Evolutionary conservation across 129 eudicot genomes (phyloP).

Genomic region (Flaveria robusta): DNA sequence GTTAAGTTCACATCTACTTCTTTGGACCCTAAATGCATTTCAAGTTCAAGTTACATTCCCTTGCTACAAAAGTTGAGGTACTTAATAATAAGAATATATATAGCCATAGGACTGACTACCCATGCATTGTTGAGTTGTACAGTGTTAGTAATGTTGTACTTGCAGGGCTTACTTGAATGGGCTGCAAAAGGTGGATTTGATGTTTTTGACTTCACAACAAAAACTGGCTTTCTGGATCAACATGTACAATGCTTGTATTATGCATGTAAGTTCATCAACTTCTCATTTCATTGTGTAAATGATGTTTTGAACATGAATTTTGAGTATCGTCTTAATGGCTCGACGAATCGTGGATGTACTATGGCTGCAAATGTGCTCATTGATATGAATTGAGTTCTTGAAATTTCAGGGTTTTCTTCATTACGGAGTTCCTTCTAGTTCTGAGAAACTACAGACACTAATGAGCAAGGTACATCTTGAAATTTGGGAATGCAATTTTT

Average conservation of each 20-base stretch:
- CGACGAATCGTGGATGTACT: neutral
- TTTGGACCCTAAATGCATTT: constrained; percentile 85
- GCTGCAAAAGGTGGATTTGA: constrained; percentile 85
- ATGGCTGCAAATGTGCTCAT: neutral
- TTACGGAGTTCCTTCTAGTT: constrained; percentile 76
- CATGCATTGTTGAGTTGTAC: constrained; percentile 16
- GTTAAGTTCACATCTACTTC: constrained; percentile 75
- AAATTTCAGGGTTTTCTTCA: constrained; percentile 75
- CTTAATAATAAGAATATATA: neutral
- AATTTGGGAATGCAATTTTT: too few relatives aligned
- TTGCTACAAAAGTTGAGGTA: constrained; percentile 84
- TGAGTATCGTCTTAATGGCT: too few relatives aligned
- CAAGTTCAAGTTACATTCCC: constrained; percentile 76
- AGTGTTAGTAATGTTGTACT: constrained; percentile 16
- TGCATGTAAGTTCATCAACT: constrained; percentile 64
- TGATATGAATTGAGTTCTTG: neutral
- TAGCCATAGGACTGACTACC: neutral
- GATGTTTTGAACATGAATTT: constrained; percentile 6
- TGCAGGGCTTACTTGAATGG: constrained; percentile 65
- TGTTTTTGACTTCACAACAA: constrained; percentile 68
- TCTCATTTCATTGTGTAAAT: neutral
- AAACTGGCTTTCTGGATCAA: constrained; percentile 97
- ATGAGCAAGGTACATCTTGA: constrained; percentile 79
- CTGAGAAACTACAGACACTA: constrained; percentile 58
- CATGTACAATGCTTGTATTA: constrained; percentile 92